Evolutionary conservation across 2,329 filamentous ascomycete species (phyloP).

Genomic region (Plenodomus biglobosus): DNA sequence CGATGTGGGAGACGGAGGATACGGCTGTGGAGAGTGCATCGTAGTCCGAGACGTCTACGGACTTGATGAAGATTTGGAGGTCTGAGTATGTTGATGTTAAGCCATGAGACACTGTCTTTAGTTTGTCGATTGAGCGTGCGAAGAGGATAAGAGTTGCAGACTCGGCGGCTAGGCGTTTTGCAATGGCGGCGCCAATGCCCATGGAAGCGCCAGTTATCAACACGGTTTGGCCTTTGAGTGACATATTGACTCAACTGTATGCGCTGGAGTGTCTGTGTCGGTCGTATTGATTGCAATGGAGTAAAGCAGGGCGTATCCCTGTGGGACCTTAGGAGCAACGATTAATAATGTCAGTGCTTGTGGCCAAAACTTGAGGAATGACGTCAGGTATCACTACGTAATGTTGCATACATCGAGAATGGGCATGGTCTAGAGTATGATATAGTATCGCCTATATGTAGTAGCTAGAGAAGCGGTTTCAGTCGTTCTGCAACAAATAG

Average conservation of each 20-base stretch:
- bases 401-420: no score
- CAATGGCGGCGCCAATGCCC: slow-evolving; percentile 53
- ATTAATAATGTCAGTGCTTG: no score
- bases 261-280: no score
- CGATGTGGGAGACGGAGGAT: slow-evolving; percentile 23
- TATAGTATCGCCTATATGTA: no score
- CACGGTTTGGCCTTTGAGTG: slow-evolving; percentile 26
- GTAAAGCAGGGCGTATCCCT: no score
- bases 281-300: no score
- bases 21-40: slow-evolving; percentile 31
- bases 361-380: no score
- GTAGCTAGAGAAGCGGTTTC: no score
- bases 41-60: slow-evolving; percentile 42
- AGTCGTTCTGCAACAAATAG: no score
- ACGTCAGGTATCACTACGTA: no score
- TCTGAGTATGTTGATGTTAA: slow-evolving; percentile 8
- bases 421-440: no score
- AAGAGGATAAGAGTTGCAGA: slow-evolving; percentile 50
- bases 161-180: slow-evolving; percentile 42
- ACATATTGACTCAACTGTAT: slow-evolving; percentile 16
- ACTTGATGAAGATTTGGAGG: slow-evolving; percentile 29
- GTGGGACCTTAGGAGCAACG: no score
- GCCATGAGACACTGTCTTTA: slow-evolving; percentile 21
- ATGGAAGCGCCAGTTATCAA: slow-evolving; percentile 48
- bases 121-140: slow-evolving; percentile 42